phyloP scores from a whole-genome alignment of 768 basidiomycete species.

The Agaricus bisporus region DNA sequence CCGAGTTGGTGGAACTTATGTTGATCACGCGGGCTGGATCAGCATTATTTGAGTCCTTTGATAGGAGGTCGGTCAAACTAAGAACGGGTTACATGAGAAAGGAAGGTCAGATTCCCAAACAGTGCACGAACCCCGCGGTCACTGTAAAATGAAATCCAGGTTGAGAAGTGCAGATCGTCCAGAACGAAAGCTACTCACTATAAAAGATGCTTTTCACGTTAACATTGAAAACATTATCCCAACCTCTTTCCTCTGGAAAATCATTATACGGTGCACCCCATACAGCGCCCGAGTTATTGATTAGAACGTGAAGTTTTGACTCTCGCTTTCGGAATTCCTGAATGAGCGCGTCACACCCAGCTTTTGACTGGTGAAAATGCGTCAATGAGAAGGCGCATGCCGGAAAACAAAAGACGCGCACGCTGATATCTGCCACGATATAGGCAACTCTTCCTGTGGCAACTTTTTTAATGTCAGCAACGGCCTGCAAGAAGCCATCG shows the following conservation, averaged over 20 bases:
- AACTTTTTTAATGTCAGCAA: constrained; percentile 52
- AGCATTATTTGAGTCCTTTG: constrained; percentile 52
- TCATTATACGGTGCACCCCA: constrained; percentile 74
- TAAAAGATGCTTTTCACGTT: constrained; percentile 88
- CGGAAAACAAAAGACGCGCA: constrained; percentile 44
- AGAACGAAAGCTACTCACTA: constrained; percentile 35
- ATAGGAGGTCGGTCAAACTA: constrained; percentile 54
- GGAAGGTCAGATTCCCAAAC: background rate
- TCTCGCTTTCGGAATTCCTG: constrained; percentile 64
- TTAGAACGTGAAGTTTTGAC: constrained; percentile 69
- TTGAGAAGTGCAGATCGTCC: background rate
- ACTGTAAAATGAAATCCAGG: constrained; percentile 26
- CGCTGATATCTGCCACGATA: constrained; percentile 70
- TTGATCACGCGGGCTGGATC: constrained; percentile 80
- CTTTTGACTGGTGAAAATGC: constrained; percentile 47
- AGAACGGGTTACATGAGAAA: background rate
- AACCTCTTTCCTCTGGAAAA: constrained; percentile 77
- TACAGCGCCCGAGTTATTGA: constrained; percentile 78
- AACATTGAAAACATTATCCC: constrained; percentile 78
- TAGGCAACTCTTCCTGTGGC: constrained; percentile 63
- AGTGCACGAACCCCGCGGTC: constrained; percentile 39
- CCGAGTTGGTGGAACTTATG: constrained; percentile 65
- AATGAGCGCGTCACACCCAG: constrained; percentile 72
- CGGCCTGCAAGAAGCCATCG: constrained; percentile 27
- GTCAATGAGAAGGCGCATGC: background rate